Base-by-base conservation (phyloP, 208 protist species). In the Trypanosoma congolense region DNA sequence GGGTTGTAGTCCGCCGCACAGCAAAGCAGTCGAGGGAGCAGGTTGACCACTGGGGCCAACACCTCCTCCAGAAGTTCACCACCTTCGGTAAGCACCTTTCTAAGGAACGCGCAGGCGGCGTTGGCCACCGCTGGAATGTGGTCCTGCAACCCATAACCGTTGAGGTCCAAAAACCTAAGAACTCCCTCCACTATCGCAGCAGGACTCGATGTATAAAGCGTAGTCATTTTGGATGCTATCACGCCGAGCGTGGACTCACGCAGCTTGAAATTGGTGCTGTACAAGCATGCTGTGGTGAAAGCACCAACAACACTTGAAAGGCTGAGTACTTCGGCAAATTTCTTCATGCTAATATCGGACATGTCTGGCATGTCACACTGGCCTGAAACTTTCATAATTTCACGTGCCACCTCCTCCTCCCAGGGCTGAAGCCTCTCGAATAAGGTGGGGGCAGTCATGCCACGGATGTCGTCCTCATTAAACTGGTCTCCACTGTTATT, bases 141-240 rank as follows among this genome's bases (percentile, higher is more conserved):
- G 52, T 96, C 89, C 51, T 93, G 86, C 38, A 96, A 56, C 2
- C 89, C 89, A 31, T 77, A 82, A 9, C 55, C 56, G 54, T 85
- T 91, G 30, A 76, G 46, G 54, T 95, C 82, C 2, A 87, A 59
- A 41, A 82, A 95, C 29, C 83, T 72, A 25, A 95, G 65, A n/a
- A 95, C 61, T 2, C 71, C 73, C 24, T 82, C 75, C 42, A 82
- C 79, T n/a, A 85, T 64, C 3, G 26, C 14, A 0, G 61, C 40
- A 33, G 64, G 61, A 1, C 44, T 36, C n/a, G 38, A 18, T n/a
- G 3, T 29, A 43, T 74, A 67, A 35, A 69, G 26, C 10, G 50
- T 16, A 28, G 56, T 56, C 36, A 83, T 66, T 24, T 65, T 31
- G 22, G 80, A 72, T 9, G 61, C 72, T 6, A 90, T 45, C 4